A percentile compares a stretch with the other conserved stretches of the same genome.
phyloP scores from a whole-genome alignment of 139 green algal genomes.

The Micromonas commoda region DNA sequence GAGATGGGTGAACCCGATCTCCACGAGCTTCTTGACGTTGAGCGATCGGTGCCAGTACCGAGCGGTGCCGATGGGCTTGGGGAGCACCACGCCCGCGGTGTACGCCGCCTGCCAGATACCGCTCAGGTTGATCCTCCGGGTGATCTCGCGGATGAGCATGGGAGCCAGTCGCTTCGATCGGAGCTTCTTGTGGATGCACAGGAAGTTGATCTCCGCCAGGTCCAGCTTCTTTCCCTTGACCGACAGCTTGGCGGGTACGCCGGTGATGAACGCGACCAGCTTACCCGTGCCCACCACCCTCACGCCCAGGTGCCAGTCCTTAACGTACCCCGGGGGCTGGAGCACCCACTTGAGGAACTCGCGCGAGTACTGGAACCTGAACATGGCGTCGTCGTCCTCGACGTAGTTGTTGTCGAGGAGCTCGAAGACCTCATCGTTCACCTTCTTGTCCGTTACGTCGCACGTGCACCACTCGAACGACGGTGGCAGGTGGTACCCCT shows the following conservation, averaged over 20 bases:
- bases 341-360: conserved; percentile 88
- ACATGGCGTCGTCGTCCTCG: conserved; percentile 98
- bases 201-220: conserved; percentile 97
- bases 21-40: conserved; percentile 94
- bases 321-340: conserved; percentile 67
- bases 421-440: conserved; percentile 67
- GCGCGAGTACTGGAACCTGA: conserved; percentile 80
- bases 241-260: conserved; percentile 49
- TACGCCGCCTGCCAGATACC: conserved; percentile 93
- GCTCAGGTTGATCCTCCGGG: conserved; percentile 73
- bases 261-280: conserved; percentile 92
- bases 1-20: conserved; percentile 81
- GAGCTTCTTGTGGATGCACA: conserved; percentile 99
- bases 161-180: conserved; percentile 88
- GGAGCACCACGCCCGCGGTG: conserved; percentile 91
- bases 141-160: conserved; percentile 97
- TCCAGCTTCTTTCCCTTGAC: conserved; percentile 36
- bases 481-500: conserved; percentile 73
- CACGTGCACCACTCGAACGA: conserved; percentile 86
- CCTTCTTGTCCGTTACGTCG: conserved; percentile 60
- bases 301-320: conserved; percentile 79
- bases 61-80: conserved; percentile 71
- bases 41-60: conserved; percentile 94
- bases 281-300: conserved; percentile 53
- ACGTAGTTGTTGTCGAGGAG: conserved; percentile 93